Evolutionary conservation across 345 rosid genomes (phyloP), one percentile per base, ranked within the genome.

Genomic region (Limnanthes douglasii): DNA sequence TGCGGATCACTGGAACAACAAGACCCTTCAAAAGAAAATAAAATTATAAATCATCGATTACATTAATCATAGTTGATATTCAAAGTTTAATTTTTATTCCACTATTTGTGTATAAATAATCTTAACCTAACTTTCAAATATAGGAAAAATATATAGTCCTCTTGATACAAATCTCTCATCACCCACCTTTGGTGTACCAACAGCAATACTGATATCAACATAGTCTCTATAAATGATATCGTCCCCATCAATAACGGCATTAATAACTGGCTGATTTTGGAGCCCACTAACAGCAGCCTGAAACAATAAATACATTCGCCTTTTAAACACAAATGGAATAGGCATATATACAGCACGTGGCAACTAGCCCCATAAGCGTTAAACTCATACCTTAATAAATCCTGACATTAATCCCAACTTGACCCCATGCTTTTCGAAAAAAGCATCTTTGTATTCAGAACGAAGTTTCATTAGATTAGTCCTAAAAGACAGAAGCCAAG

Each of bases 251-350:
- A 90, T 90, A 33, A 90, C 98, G 41, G 98, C 98, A 80, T 90
- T 90, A 18, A 84, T 70, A 43, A 80, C 75, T 11, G 98, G 98
- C 44, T 90, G 98, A 51, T 80, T 63, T 63, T 80, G 94, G 35
- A 90, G 96, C 18, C 75, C 98, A 44, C 82, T 75, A n/a, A 90
- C 84, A 30, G 96, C 94, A 60, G 96, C 98, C 98, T 90, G 70
- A 46, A 33, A 62, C 16, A 54, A 29, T 6, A 18, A 43, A 21
- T 43, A 5, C 26, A 6, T 7, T 4, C 7, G 19, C 33, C 3
- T 44, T n/a, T n/a, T n/a, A n/a, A n/a, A n/a, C n/a, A n/a, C n/a
- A n/a, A n/a, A n/a, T n/a, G n/a, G n/a, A n/a, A n/a, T n/a, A n/a
- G n/a, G n/a, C 21, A 25, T 15, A 3, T 8, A 23, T 14, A 11